A percentile compares a stretch with the other conserved stretches of the same genome.
phyloP scores from a whole-genome alignment of 768 basidiomycete species.

The Leccinum rimulosum region DNA sequence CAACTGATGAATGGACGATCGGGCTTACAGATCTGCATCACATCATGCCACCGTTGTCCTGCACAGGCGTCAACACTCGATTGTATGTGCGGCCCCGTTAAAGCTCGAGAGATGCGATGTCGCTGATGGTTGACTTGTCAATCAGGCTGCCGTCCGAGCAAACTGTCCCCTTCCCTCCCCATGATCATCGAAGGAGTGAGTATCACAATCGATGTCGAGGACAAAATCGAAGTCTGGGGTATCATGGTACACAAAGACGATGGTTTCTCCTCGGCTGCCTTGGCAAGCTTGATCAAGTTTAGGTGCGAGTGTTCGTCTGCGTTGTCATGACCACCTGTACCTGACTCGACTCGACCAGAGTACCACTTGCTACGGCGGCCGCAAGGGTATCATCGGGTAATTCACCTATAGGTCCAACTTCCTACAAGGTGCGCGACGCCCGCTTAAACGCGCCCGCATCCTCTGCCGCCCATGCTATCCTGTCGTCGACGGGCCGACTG shows the following conservation, averaged over 20 bases:
- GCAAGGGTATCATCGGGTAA: constrained; percentile 29
- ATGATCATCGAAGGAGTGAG: constrained; percentile 15
- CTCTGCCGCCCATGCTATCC: constrained; percentile 48
- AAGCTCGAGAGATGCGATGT: constrained; percentile 33
- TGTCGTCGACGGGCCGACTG: constrained; percentile 28
- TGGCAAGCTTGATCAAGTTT: neutral
- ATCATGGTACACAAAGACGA: neutral
- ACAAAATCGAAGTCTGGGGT: constrained; percentile 1
- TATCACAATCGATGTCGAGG: constrained; percentile 9
- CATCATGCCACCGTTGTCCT: constrained; percentile 37
- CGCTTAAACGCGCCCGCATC: constrained; percentile 18
- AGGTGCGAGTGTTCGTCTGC: neutral
- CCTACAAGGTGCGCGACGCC: constrained; percentile 28
- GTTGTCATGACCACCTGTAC: neutral
- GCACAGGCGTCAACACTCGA: constrained; percentile 51
- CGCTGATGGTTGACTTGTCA: constrained; percentile 32
- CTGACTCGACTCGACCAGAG: neutral
- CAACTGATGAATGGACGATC: neutral
- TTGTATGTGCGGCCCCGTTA: constrained; percentile 47
- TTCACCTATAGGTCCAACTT: constrained; percentile 46
- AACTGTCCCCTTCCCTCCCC: constrained; percentile 39
- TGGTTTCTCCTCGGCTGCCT: constrained; percentile 4
- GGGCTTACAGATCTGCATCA: constrained; percentile 46
- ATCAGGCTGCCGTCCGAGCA: constrained; percentile 49
- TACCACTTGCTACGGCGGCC: neutral